Conservation (phyloP, 176 grass and related monocot species). For the Dendrocalamus sinicus region DNA sequence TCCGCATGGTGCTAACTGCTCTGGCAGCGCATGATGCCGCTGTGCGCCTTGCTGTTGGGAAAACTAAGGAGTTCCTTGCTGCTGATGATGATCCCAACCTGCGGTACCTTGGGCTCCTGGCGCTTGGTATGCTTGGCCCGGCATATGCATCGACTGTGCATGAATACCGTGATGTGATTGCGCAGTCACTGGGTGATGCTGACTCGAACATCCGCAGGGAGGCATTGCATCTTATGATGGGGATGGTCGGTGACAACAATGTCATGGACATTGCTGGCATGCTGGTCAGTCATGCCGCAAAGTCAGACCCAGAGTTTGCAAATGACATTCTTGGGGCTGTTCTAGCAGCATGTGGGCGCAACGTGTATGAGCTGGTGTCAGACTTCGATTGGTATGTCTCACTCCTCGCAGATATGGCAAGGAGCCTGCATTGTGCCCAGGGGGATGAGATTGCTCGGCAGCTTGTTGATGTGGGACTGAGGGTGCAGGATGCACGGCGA, state of each 20-base stretch:
- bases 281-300: constrained; percentile 65
- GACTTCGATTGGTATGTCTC: constrained; percentile 96
- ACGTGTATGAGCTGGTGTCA: constrained; percentile 76
- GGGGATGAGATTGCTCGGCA: constrained; percentile 85
- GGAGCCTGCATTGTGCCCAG: constrained; percentile 66
- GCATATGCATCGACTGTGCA: constrained; percentile 54
- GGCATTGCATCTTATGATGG: constrained; percentile 71
- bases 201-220: constrained; percentile 71
- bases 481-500: constrained; percentile 78
- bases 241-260: constrained; percentile 56
- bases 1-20: constrained; percentile 68
- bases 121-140: constrained; percentile 67
- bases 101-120: constrained; percentile 82
- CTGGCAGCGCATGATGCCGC: constrained; percentile 58
- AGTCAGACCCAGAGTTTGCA: constrained; percentile 76
- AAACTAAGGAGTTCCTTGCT: constrained; percentile 74
- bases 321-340: constrained; percentile 76
- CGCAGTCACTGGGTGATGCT: constrained; percentile 61
- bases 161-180: constrained; percentile 57
- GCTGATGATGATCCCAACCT: constrained; percentile 82
- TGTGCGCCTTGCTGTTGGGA: constrained; percentile 66
- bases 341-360: constrained; percentile 63
- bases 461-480: constrained; percentile 81
- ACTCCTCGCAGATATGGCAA: constrained; percentile 72
- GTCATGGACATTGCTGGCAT: constrained; percentile 60